These are phyloP conservation scores for Coemansia sp. DNA, from an alignment of 192 early-diverging fungal genomes.

Conservation along the genomic window DNA sequence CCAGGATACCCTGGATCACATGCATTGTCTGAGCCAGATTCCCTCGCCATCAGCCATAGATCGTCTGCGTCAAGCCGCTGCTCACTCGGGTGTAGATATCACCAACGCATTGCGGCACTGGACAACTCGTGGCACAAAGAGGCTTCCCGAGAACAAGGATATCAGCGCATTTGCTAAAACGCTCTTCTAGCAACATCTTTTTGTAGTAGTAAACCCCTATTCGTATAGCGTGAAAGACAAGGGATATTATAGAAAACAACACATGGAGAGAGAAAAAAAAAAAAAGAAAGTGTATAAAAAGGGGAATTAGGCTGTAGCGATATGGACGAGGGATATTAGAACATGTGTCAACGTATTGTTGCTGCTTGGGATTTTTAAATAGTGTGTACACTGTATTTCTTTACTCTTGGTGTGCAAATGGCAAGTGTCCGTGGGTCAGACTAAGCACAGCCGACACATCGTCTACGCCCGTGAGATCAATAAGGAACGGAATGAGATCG, in stretches of 20 bases:
- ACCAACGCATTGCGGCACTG: conserved; percentile 10
- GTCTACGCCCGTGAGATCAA: conserved; percentile 83
- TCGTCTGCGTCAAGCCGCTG: conserved; percentile 14
- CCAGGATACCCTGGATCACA: conserved; percentile 15
- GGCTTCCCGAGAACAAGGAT: conserved; percentile 7
- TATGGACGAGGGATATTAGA: conserved; percentile 1
- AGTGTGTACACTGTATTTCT: background rate
- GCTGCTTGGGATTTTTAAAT: background rate
- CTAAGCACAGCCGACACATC: conserved; percentile 80
- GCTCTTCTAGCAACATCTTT: conserved; percentile 8
- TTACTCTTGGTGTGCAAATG: conserved; percentile 30
- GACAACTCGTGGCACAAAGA: conserved; percentile 1
- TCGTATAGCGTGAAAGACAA: background rate
- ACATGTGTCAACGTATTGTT: conserved; percentile 2
- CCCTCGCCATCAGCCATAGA: conserved; percentile 8
- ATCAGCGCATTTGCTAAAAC: conserved; percentile 32
- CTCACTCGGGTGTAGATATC: conserved; percentile 9
- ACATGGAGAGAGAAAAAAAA: background rate
- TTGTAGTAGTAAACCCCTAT: background rate
- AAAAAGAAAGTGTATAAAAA: background rate
- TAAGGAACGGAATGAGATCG: conserved; percentile 92
- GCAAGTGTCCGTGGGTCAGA: conserved; percentile 47
- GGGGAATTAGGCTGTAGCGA: background rate
- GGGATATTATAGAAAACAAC: background rate
- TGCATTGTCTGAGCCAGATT: conserved; percentile 22